Evolutionary conservation across 257 asterid species (phyloP), one percentile per base, ranked within the genome.

Genomic region (Mitragyna speciosa): DNA sequence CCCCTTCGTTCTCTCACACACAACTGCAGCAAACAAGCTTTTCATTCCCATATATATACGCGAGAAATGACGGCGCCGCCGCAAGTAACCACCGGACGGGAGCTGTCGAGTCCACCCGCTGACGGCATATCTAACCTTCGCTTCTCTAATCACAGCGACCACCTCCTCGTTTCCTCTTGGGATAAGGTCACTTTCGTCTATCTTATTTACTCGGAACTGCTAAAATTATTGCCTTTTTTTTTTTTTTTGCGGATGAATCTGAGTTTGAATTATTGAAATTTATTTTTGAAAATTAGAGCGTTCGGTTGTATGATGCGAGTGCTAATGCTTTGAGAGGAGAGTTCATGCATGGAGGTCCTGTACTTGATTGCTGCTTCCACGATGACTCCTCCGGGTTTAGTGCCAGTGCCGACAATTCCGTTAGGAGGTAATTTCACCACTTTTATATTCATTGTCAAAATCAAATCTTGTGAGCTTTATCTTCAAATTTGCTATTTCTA

Each of bases 351-450:
- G 97, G 96, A 33, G 97, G 96, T 41, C 82, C 97, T 2, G 97
- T 92, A 70, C 92, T 94, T 0, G 98, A 94, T 82, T 94, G 98
- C 72, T 94, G 98, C 84, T 94, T 94, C 89, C 97, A 92, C 28
- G 98, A 92, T 8, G 98, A 94, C 82, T 83, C 97, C 7, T 94
- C 98, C 0, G 99, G 99, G 15, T 95, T 95, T 81, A 92, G 91
- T 83, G 99, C 97, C 79, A 83, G 89, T 85, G 90, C 88, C 39
- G 99, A 95, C 75, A 83, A 89, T 80, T 88, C 96, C 12, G 99
- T 95, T 9, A 85, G 97, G 87, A 92, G 98, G 98, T 92, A 39
- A 73, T 64, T 81, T 12, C 31, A n/a, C 31, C 41, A 74, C 61
- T n/a, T 11, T 70, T 4, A 1, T 56, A 1, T 43, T 15, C 9